Evolutionary conservation across 768 basidiomycete genomes (phyloP).

Genomic region (Terana coerulea): DNA sequence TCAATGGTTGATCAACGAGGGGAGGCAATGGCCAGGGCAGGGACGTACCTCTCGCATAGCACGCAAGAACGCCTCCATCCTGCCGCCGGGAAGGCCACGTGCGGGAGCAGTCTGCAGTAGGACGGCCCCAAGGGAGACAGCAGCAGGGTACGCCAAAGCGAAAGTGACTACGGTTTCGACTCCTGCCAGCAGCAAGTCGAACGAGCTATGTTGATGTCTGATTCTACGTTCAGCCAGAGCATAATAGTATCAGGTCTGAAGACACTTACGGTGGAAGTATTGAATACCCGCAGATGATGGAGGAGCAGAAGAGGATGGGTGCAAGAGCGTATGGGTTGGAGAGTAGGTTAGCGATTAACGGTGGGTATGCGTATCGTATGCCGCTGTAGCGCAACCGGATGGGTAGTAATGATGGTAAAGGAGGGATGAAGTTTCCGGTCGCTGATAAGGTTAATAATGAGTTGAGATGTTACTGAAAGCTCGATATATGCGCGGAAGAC

Average conservation of each 20-base stretch:
- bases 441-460: not conserved
- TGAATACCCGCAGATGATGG: constrained; percentile 50
- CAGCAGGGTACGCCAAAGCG: constrained; percentile 81
- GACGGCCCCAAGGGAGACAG: constrained; percentile 77
- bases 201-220: constrained; percentile 55
- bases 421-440: constrained; percentile 49
- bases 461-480: not conserved
- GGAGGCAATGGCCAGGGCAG: constrained; percentile 7
- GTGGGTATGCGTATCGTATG: constrained; percentile 26
- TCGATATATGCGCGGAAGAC: constrained; percentile 23
- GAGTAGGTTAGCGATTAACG: constrained; percentile 38
- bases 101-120: constrained; percentile 87
- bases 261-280: constrained; percentile 55
- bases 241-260: not conserved
- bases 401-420: constrained; percentile 45
- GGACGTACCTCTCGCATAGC: constrained; percentile 74
- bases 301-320: constrained; percentile 54
- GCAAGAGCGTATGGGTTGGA: constrained; percentile 75
- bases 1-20: not conserved
- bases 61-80: constrained; percentile 79
- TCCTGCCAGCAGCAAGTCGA: constrained; percentile 85
- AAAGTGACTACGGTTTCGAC: constrained; percentile 76
- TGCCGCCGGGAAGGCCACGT: constrained; percentile 50
- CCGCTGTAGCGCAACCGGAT: constrained; percentile 34
- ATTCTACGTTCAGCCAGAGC: not conserved